Base-by-base conservation (phyloP, 305 asterid species). In the Nicotiana rustica region DNA sequence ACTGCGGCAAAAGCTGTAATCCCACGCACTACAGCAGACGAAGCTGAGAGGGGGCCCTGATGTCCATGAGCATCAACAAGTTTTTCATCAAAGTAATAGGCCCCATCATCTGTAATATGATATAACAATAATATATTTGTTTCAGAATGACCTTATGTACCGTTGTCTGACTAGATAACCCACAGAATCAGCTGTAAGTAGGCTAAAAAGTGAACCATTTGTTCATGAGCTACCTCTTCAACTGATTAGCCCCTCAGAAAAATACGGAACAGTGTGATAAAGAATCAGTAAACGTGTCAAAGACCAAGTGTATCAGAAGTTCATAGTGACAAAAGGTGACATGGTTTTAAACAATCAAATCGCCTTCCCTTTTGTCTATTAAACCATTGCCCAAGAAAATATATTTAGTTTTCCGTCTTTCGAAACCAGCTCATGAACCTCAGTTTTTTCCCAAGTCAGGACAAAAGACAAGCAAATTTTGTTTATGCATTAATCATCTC, bases 11-110 rank as follows among this genome's bases (percentile, higher is more conserved):
- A 90, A 85, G 97, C 92, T 78, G 94, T 86, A 83, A 93, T 79
- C 83, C 99, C 99, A 69, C 91, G 94, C 85, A 93, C 91, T 68
- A 96, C 92, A 10, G 97, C 85, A 25, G 97, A 93, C 67, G 99
- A 93, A 84, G 95, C 95, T 69, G 98, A 90, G 83, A 96, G 89
- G 69, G 98, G 97, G 84, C 96, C 94, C 80, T 91, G 91, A 85
- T 88, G 91, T 77, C 91, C 98, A 82, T 77, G 90, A 70, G 90
- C 92, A 85, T 91, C 97, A 88, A 89, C 92, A 86, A 89, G 89
- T 88, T 93, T 95, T 87, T 95, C 97, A 85, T 92, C 97, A 80
- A 96, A 96, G 93, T 90, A 94, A 90, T 86, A 93, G 78, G 97
- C 83, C 55, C 99, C 99, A 79, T 96, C 97, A 76, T 94, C 99